Conservation (phyloP, 2,329 filamentous ascomycete genomes). For the Pyrenophora tritici-repentis region DNA sequence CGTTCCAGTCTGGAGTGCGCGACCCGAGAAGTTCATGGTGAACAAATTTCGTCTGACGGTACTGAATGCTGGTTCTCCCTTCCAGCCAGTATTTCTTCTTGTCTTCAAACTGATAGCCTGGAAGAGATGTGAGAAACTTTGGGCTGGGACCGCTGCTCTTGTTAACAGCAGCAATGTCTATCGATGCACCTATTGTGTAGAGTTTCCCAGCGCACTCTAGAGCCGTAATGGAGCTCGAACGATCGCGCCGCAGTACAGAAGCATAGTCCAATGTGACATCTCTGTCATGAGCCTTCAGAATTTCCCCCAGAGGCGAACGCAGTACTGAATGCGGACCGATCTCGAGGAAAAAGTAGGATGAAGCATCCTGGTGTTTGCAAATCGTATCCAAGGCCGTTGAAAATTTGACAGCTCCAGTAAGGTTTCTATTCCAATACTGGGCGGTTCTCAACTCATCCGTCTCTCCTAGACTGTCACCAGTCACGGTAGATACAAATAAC, state of each 20-base stretch:
- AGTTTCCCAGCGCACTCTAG: slow-evolving; percentile 17
- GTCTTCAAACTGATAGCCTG: slow-evolving; percentile 16
- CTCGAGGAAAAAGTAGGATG: slow-evolving; percentile 18
- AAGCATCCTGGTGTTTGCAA: neutral
- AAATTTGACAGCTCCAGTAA: slow-evolving; percentile 20
- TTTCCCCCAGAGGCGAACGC: slow-evolving; percentile 15
- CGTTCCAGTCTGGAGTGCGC: slow-evolving; percentile 19
- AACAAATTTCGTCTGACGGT: slow-evolving; percentile 11
- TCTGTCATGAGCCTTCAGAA: slow-evolving; percentile 4
- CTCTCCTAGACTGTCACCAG: slow-evolving; percentile 6
- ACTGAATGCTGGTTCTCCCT: slow-evolving; percentile 13
- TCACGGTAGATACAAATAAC: slow-evolving; percentile 14
- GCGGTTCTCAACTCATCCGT: slow-evolving; percentile 4
- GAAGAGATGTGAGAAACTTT: slow-evolving; percentile 13
- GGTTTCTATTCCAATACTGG: slow-evolving; percentile 24
- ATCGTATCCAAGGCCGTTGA: slow-evolving; percentile 26
- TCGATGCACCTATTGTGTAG: neutral
- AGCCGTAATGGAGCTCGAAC: slow-evolving; percentile 10
- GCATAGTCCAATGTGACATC: slow-evolving; percentile 11
- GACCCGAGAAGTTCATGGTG: slow-evolving; percentile 30
- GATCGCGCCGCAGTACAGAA: slow-evolving; percentile 15
- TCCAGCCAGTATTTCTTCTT: slow-evolving; percentile 20
- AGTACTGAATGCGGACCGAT: slow-evolving; percentile 26
- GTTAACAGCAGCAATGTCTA: slow-evolving; percentile 12
- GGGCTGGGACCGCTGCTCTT: neutral